Evolutionary conservation across 768 basidiomycete genomes (phyloP).

Genomic region (Tephrocybe sp.): DNA sequence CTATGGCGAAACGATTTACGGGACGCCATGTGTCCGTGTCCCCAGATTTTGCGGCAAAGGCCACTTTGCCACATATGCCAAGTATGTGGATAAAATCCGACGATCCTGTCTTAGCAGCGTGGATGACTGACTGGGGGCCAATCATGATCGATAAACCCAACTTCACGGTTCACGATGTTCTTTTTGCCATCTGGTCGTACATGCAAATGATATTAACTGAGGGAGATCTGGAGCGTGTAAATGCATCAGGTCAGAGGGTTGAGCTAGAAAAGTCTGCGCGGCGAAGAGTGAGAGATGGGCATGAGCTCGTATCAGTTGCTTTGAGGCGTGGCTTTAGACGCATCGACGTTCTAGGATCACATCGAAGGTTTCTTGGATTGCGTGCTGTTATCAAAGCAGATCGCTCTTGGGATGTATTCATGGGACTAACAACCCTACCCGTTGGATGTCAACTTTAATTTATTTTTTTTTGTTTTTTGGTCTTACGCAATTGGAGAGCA

Average conservation of each 20-base stretch:
- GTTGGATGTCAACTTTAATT: slow-evolving; percentile 14
- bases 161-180: slow-evolving; percentile 42
- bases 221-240: slow-evolving; percentile 27
- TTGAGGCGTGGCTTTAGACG: slow-evolving; percentile 39
- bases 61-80: slow-evolving; percentile 26
- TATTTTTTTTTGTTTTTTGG: no score
- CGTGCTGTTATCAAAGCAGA: slow-evolving; percentile 33
- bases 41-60: slow-evolving; percentile 29
- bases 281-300: slow-evolving; percentile 34
- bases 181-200: slow-evolving; percentile 47
- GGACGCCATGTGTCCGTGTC: slow-evolving; percentile 25
- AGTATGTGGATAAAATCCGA: slow-evolving; percentile 38
- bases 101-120: slow-evolving; percentile 32
- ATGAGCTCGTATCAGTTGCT: slow-evolving; percentile 37
- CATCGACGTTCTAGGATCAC: slow-evolving; percentile 47
- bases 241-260: slow-evolving; percentile 3
- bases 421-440: slow-evolving; percentile 41
- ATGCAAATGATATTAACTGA: slow-evolving; percentile 41
- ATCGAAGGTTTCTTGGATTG: slow-evolving; percentile 44
- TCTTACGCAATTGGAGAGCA: no score
- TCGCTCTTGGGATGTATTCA: slow-evolving; percentile 41
- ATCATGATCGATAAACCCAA: slow-evolving; percentile 35
- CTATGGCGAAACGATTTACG: slow-evolving; percentile 30
- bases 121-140: slow-evolving; percentile 50
- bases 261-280: slow-evolving; percentile 24